Percentiles rank a stretch among this genome's conserved stretches.
Evolutionary conservation across 2,329 filamentous ascomycete genomes (phyloP).

Genomic region (Berkeleyomyces rouxiae): DNA sequence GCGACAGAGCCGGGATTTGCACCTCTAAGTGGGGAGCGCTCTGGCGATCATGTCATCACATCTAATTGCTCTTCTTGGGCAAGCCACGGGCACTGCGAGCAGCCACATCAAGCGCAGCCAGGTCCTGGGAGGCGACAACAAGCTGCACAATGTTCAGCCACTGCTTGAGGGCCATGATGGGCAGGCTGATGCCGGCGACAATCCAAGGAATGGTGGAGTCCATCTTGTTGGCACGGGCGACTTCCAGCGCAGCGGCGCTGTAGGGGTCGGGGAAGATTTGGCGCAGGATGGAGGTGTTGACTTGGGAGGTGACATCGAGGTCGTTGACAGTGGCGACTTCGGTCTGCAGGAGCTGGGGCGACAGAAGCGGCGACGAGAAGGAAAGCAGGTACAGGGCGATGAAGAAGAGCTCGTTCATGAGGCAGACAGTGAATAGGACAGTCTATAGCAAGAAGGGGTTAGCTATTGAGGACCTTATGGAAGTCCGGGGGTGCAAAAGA

Average conservation of each 20-base stretch:
- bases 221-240: conserved; percentile 89
- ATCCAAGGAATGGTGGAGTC: conserved; percentile 52
- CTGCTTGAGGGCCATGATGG: conserved; percentile 84
- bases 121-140: conserved; percentile 78
- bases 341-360: conserved; percentile 58
- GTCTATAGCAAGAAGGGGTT: conserved; percentile 33
- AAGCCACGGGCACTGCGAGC: conserved; percentile 39
- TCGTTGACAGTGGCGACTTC: conserved; percentile 19
- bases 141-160: conserved; percentile 88
- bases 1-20: background rate
- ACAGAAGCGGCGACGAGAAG: conserved; percentile 80
- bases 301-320: conserved; percentile 50
- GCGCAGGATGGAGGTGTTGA: conserved; percentile 51
- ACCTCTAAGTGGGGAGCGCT: background rate
- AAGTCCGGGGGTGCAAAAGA: background rate
- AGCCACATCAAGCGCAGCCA: conserved; percentile 77
- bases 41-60: background rate
- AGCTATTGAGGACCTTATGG: background rate
- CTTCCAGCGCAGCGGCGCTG: conserved; percentile 80
- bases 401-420: conserved; percentile 91
- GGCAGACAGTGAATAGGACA: conserved; percentile 81
- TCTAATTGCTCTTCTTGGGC: conserved; percentile 27
- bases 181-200: conserved; percentile 61
- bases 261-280: conserved; percentile 77
- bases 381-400: conserved; percentile 95